phyloP scores from a whole-genome alignment of 2,329 filamentous ascomycete genomes.

The Pleoardoris graminearum region DNA sequence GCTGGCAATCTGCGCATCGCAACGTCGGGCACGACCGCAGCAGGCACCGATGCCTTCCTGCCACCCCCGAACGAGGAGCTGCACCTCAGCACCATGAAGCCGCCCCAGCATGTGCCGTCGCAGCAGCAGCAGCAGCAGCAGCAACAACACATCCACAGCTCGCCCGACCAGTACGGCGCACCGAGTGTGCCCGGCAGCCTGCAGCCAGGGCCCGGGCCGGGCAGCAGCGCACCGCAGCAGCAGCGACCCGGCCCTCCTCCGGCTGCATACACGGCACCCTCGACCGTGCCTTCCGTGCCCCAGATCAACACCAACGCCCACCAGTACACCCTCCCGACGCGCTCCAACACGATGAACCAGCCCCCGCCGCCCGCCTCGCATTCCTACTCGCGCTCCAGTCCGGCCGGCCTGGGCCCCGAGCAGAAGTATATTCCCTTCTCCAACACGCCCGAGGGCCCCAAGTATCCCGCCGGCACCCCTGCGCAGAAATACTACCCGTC shows the following conservation, averaged over 20 bases:
- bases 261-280: conserved; percentile 61
- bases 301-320: conserved; percentile 56
- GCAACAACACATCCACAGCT: conserved; percentile 54
- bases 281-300: conserved; percentile 60
- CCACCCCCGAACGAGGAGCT: conserved; percentile 58
- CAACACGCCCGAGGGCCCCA: conserved; percentile 65
- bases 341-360: conserved; percentile 66
- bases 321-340: conserved; percentile 66
- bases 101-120: conserved; percentile 10
- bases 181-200: conserved; percentile 65
- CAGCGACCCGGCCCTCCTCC: conserved; percentile 55
- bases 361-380: conserved; percentile 49
- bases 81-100: conserved; percentile 51
- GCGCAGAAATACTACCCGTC: conserved; percentile 63
- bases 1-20: conserved; percentile 46
- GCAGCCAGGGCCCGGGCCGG: conserved; percentile 56
- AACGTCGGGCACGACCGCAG: conserved; percentile 47
- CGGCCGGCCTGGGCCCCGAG: conserved; percentile 63
- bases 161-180: conserved; percentile 54
- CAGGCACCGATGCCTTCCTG: conserved; percentile 51
- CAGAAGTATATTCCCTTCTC: conserved; percentile 66
- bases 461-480: conserved; percentile 47
- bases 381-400: conserved; percentile 83
- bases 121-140: conserved; percentile 36
- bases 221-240: conserved; percentile 57